Evolutionary conservation across 768 basidiomycete genomes (phyloP).

Genomic region (Boletus sp.): DNA sequence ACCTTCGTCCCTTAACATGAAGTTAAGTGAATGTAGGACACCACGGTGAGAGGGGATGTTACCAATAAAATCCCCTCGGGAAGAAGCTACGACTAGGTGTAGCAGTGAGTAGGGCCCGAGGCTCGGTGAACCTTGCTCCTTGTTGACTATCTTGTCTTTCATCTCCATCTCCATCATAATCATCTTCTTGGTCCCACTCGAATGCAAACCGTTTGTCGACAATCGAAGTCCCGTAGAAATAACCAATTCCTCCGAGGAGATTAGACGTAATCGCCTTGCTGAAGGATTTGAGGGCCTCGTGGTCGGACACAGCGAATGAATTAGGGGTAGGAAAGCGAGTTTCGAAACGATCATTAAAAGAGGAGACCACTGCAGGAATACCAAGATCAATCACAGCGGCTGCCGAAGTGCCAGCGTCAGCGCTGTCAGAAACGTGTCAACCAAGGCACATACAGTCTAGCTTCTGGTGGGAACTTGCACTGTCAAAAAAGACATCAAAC

Average conservation of each 20-base stretch:
- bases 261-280: slow-evolving; percentile 90
- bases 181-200: slow-evolving; percentile 84
- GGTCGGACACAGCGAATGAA: slow-evolving; percentile 47
- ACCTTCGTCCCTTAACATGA: slow-evolving; percentile 80
- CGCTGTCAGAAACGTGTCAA: neutral
- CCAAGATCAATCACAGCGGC: slow-evolving; percentile 67
- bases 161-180: slow-evolving; percentile 39
- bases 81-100: slow-evolving; percentile 97
- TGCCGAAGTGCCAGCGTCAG: slow-evolving; percentile 26
- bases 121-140: slow-evolving; percentile 70
- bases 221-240: slow-evolving; percentile 90
- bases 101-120: slow-evolving; percentile 78
- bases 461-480: slow-evolving; percentile 61
- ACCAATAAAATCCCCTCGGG: slow-evolving; percentile 97
- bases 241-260: slow-evolving; percentile 89
- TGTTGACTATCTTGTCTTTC: slow-evolving; percentile 35
- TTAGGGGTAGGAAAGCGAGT: slow-evolving; percentile 65
- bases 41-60: slow-evolving; percentile 9
- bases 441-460: slow-evolving; percentile 53
- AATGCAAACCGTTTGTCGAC: slow-evolving; percentile 82
- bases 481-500: slow-evolving; percentile 89
- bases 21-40: neutral
- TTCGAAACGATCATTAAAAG: slow-evolving; percentile 68
- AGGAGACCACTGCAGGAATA: slow-evolving; percentile 58
- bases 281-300: slow-evolving; percentile 59